Evolutionary conservation across 148 eudicot genomes (phyloP), one percentile per base, ranked within the genome.

Genomic region (Rhododendron ovatum): DNA sequence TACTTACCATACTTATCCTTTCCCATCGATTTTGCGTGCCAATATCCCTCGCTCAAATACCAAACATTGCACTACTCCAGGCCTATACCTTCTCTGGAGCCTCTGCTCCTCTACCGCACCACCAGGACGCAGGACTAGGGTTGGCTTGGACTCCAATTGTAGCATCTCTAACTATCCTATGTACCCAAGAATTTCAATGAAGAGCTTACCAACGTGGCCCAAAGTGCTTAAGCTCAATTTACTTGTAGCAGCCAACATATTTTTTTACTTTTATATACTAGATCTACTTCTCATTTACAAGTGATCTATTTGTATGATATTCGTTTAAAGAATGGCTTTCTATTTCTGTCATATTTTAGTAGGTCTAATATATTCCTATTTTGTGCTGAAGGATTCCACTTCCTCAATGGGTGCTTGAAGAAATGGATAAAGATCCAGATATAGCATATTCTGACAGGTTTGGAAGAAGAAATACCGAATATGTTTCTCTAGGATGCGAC

Each of bases 371-470:
- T 35, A 47, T 85, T 82, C n/a, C 63, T 67, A 1, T 81, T 75
- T 39, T 85, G 35, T 50, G 63, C 57, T 87, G 80, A 41, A 92
- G 93, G 91, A 92, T 92, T 78, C 92, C 93, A 81, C 93, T 92
- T 55, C 93, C 93, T 80, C 92, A 82, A 63, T 92, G 93, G 93
- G 92, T 92, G 85, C 90, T 86, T 37, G 88, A 92, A 80, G 93
- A 92, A 83, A 90, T 92, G 83, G 88, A 86, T 51, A 92, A 87
- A 80, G 86, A 92, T 80, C 90, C 90, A 28, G 92, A 90, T 83
- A 77, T 92, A 83, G 89, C 91, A 65, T 89, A 80, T 86, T 81
- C 91, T 10, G 91, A 92, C 83, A 87, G 91, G 83, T 89, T 88
- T 67, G 93, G 91, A 79, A 90, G 92, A 84, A 90, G 90, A 83